Evolutionary conservation across 768 basidiomycete species (phyloP), one percentile per base, ranked within the genome.

Genomic region (Lactifluus volemus): DNA sequence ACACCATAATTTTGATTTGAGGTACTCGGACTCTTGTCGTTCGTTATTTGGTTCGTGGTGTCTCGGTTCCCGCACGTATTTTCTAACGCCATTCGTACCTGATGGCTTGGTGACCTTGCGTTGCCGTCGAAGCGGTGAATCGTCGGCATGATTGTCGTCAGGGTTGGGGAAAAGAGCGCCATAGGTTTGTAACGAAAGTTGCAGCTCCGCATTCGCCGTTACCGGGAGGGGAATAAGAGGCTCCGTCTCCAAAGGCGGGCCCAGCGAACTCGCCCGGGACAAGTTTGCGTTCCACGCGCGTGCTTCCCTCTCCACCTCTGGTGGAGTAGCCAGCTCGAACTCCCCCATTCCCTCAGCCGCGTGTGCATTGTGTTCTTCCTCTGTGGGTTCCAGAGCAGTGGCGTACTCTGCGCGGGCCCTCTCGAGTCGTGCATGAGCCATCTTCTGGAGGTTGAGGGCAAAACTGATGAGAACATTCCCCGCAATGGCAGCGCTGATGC

Each of bases 371-470:
- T 14, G 45, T 60, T 36, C 68, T 44, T 15, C 54, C 39, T 42
- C 52, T 53, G 49, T 44, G 60, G 57, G 67, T 72, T 70, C 63
- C 65, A 25, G 25, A 32, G 47, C 29, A 38, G 3, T 17, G 36
- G 5, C 25, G 32, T 19, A 19, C 48, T 51, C 49, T 5, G 48
- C 34, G 36, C 63, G 63, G 58, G 69, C 71, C 32, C 69, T 74
- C 65, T 84, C 83, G 36, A 89, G 76, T 32, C 86, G 80, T 65
- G 81, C 79, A 75, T 96, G 94, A 1, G 92, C 92, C 17, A 96
- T 81, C 70, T 97, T 98, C 73, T 98, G 95, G 38, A 89, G 76
- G 73, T 97, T 97, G 64, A 98, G 79, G 15, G 92, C 95, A 25
- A 95, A 79, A 10, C 89, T 90, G 63, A 98, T 93, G 63, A 97